Conservation (phyloP, 371 early-diverging fungal species). For the Rhizopus sp. region DNA sequence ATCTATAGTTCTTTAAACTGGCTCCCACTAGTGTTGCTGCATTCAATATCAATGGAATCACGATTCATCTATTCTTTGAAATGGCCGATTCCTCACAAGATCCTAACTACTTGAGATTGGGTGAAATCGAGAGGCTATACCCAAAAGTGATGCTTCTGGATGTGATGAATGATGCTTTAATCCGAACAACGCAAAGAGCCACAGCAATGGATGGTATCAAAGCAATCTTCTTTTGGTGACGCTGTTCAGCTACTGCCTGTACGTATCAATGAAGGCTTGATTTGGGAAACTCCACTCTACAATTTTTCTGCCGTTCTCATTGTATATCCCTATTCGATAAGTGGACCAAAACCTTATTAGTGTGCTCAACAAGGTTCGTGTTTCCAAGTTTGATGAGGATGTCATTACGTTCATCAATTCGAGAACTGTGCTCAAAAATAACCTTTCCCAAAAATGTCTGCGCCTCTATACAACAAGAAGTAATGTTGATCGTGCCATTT, state of each 20-base stretch:
- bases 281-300: background rate
- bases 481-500: background rate
- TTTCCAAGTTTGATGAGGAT: background rate
- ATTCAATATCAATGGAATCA: too few species aligned
- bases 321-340: background rate
- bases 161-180: background rate
- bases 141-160: conserved; percentile 1
- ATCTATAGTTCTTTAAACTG: too few species aligned
- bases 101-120: too few species aligned
- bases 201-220: conserved; percentile 2
- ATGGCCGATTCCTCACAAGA: too few species aligned
- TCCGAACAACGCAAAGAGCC: background rate
- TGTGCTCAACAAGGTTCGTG: conserved; percentile 4
- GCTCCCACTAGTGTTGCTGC: too few species aligned
- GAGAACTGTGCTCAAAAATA: background rate
- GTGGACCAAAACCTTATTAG: background rate
- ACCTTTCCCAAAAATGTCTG: background rate
- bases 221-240: conserved; percentile 7
- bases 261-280: background rate
- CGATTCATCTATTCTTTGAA: too few species aligned
- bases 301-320: conserved; percentile 18
- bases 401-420: background rate
- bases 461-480: background rate
- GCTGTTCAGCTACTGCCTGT: conserved; percentile 1
- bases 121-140: background rate